These are phyloP conservation scores for Oemleria cerasiformis DNA, from an alignment of 306 rosid species.

Conservation along the genomic window DNA sequence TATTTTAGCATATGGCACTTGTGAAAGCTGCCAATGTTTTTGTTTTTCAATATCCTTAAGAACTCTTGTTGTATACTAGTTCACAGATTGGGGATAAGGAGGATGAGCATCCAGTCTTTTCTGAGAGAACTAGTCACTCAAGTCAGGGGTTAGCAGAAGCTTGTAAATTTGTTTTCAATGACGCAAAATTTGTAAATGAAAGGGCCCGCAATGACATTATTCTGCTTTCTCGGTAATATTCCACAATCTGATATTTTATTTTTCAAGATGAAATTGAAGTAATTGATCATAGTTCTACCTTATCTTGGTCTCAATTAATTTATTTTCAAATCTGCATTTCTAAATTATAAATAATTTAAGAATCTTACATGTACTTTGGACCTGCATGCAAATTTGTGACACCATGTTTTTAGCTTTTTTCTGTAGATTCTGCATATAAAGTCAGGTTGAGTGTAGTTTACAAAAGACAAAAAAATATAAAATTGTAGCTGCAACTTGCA, in stretches of 20 bases:
- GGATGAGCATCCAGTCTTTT: constrained; percentile 28
- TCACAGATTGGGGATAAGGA: constrained; percentile 46
- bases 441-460: constrained; percentile 4
- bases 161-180: constrained; percentile 67
- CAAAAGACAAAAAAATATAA: not conserved
- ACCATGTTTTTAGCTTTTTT: not conserved
- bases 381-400: not conserved
- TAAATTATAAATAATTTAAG: not conserved
- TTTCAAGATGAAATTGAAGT: constrained; percentile 14
- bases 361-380: not conserved
- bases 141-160: constrained; percentile 66
- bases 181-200: constrained; percentile 74
- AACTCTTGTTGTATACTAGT: constrained; percentile 34
- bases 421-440: not conserved
- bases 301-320: not conserved
- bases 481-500: not conserved
- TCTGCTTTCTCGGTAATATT: constrained; percentile 77
- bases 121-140: constrained; percentile 27
- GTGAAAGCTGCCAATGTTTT: not conserved
- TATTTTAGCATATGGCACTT: not conserved
- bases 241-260: constrained; percentile 24
- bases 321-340: not conserved
- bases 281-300: constrained; percentile 1
- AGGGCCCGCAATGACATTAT: constrained; percentile 68
- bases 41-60: constrained; percentile 21